Evolutionary conservation across 1,284 basidiomycete genomes (phyloP).

Genomic region (Pseudozyma sp.): DNA sequence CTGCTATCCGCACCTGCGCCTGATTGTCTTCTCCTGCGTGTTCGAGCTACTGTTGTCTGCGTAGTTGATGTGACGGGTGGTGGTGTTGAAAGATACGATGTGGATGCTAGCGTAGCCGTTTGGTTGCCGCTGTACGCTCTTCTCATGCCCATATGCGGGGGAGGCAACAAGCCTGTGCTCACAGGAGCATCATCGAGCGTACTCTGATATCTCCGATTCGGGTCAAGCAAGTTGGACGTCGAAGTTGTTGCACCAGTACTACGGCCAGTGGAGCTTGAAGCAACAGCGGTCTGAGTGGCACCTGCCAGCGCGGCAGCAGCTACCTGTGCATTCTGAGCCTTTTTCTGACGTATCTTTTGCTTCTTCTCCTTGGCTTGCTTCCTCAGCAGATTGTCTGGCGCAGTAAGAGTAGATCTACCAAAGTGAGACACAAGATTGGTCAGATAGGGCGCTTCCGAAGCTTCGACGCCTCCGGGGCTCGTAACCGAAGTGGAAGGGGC

Average conservation of each 20-base stretch:
- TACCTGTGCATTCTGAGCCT: constrained; percentile 48
- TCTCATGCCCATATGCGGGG: constrained; percentile 29
- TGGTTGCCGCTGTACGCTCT: constrained; percentile 42
- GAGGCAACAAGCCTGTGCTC: constrained; percentile 16
- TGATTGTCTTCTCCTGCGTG: constrained; percentile 25
- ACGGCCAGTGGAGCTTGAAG: constrained; percentile 2
- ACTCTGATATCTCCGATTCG: constrained; percentile 34
- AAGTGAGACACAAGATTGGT: constrained; percentile 59
- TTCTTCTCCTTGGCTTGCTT: constrained; percentile 61
- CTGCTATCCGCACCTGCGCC: constrained; percentile 21
- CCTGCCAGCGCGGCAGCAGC: constrained; percentile 48
- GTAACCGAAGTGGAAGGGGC: constrained; percentile 23
- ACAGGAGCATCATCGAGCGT: constrained; percentile 27
- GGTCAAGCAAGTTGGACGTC: constrained; percentile 27
- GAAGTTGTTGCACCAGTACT: constrained; percentile 6
- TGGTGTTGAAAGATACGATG: constrained; percentile 14
- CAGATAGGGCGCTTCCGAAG: constrained; percentile 57
- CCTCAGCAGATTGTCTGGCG: constrained; percentile 65
- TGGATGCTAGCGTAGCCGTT: constrained; percentile 30
- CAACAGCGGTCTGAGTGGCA: neutral
- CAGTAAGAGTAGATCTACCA: constrained; percentile 63
- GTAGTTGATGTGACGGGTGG: constrained; percentile 2
- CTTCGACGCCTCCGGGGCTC: constrained; percentile 17
- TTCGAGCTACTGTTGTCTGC: constrained; percentile 14
- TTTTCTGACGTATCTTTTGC: constrained; percentile 46